A percentile compares a stretch with the other conserved stretches of the same genome.
phyloP scores from a whole-genome alignment of 768 basidiomycete genomes.

The Gautieria morchelliformis region DNA sequence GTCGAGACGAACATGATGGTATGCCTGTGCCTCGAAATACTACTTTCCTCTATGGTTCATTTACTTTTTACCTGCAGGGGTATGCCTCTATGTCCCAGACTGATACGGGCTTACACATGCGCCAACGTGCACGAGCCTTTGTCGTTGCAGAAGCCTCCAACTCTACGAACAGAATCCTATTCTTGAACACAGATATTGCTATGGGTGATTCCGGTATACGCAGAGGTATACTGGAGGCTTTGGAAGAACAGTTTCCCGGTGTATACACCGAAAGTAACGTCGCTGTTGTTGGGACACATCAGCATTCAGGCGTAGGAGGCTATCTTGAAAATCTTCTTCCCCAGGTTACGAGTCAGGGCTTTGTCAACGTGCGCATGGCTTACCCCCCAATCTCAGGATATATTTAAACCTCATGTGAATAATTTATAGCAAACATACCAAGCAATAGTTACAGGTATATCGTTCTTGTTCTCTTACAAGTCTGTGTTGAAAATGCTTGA shows the following conservation, averaged over 20 bases:
- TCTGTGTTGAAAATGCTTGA: constrained; percentile 2
- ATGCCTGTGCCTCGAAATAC: constrained; percentile 7
- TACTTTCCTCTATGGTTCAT: neutral
- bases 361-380: constrained; percentile 34
- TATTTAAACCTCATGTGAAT: neutral
- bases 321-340: constrained; percentile 74
- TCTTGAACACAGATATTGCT: constrained; percentile 74
- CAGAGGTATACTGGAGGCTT: constrained; percentile 50
- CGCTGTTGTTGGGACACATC: constrained; percentile 66
- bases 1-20: constrained; percentile 85
- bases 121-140: constrained; percentile 68
- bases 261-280: constrained; percentile 64
- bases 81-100: constrained; percentile 58
- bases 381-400: neutral
- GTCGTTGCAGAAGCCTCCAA: constrained; percentile 55
- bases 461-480: neutral
- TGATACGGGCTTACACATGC: constrained; percentile 70
- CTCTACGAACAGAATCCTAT: constrained; percentile 53
- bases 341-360: constrained; percentile 65
- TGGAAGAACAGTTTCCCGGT: constrained; percentile 48
- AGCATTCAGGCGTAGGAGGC: constrained; percentile 67
- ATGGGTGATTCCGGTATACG: constrained; percentile 77
- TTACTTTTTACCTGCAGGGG: constrained; percentile 32
- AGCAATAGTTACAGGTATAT: constrained; percentile 56
- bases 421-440: constrained; percentile 41